Conservation (phyloP, 208 protist species). For the Trypanosoma avium region DNA sequence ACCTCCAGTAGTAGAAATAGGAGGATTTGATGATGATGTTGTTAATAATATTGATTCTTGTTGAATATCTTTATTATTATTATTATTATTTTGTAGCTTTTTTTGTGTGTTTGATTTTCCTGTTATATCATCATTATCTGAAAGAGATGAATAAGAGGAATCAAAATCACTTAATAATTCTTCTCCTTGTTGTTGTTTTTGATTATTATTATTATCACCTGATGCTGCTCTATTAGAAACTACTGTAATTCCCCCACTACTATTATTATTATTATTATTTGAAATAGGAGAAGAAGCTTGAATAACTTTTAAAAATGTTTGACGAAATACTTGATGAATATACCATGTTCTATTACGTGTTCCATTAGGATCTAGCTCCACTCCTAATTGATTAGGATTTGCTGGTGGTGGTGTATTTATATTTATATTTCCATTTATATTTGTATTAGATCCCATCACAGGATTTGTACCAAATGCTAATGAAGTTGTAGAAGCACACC, state of each 20-base stretch:
- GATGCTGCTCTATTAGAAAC: no score
- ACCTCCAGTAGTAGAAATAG: neutral
- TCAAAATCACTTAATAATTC: no score
- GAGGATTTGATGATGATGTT: neutral
- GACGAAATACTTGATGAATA: conserved; percentile 52
- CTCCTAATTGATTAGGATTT: conserved; percentile 85
- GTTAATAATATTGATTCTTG: no score
- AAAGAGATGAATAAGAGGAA: no score
- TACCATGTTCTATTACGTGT: conserved; percentile 68
- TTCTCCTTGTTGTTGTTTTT: no score
- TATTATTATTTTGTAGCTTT: no score
- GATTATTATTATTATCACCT: no score
- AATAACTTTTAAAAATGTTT: conserved; percentile 56
- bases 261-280: neutral
- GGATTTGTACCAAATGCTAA: neutral
- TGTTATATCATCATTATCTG: no score
- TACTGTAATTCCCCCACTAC: neutral
- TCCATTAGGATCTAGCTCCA: conserved; percentile 48
- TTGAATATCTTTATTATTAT: neutral
- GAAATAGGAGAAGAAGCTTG: neutral
- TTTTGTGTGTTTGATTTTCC: no score
- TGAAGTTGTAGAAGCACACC: no score
- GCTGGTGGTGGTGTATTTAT: neutral
- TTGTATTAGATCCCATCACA: neutral
- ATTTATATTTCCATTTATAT: neutral